Conservation (phyloP, 495 filamentous ascomycete species). For the Achaetomiella virescens region DNA sequence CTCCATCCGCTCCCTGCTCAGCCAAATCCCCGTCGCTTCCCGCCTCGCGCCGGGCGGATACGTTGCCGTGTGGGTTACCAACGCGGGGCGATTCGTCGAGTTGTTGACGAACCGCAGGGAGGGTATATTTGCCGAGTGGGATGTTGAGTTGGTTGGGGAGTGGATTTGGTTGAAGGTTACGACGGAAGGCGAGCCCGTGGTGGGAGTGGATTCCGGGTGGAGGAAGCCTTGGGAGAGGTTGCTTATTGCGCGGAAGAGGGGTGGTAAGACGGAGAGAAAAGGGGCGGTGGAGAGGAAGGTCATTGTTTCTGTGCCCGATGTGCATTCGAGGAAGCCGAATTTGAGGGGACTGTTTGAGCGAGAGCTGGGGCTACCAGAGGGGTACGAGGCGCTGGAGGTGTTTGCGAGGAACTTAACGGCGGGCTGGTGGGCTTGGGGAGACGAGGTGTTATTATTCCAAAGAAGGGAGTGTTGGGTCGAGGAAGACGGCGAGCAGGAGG, state of each 20-base stretch:
- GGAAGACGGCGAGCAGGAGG: constrained; percentile 11
- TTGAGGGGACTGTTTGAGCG: constrained; percentile 39
- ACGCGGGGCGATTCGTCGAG: constrained; percentile 55
- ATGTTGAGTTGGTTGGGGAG: constrained; percentile 63
- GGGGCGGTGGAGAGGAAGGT: constrained; percentile 31
- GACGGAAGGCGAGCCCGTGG: constrained; percentile 59
- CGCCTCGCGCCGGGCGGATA: constrained; percentile 49
- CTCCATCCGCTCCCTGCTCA: constrained; percentile 40
- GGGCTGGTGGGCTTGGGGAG: constrained; percentile 86
- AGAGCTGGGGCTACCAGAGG: constrained; percentile 30
- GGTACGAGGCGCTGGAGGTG: constrained; percentile 69
- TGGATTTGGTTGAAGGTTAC: constrained; percentile 94
- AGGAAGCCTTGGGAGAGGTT: constrained; percentile 83
- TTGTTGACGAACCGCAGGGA: constrained; percentile 40
- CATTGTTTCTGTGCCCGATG: constrained; percentile 75
- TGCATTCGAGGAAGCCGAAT: constrained; percentile 85
- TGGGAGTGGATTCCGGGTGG: constrained; percentile 61
- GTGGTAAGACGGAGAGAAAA: background rate
- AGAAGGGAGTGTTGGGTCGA: constrained; percentile 58
- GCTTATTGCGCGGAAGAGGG: constrained; percentile 54
- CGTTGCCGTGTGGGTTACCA: constrained; percentile 86
- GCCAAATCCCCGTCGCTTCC: constrained; percentile 48
- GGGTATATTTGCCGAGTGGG: constrained; percentile 57
- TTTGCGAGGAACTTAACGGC: constrained; percentile 82
- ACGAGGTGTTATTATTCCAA: constrained; percentile 81